phyloP scores from a whole-genome alignment of 208 protist genomes.

The Acanthamoeba triangularis region DNA sequence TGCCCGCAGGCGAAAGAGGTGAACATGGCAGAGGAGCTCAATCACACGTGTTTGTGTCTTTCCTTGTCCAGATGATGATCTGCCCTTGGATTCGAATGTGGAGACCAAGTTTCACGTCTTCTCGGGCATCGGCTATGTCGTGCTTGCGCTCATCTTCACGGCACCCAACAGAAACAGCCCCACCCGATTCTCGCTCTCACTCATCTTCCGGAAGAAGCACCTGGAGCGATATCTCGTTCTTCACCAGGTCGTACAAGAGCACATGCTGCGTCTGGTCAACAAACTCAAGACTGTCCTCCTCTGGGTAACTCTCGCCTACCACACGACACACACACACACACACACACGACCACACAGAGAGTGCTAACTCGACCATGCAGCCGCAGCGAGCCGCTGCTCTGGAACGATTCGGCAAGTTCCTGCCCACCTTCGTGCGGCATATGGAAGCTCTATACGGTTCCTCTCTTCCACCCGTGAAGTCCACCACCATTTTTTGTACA shows the following conservation, averaged over 20 bases:
- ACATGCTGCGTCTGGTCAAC: slow-evolving; percentile 38
- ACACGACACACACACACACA: not conserved
- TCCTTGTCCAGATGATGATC: not conserved
- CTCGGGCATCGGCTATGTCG: slow-evolving; percentile 19
- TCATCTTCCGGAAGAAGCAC: slow-evolving; percentile 31
- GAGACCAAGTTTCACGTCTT: slow-evolving; percentile 80
- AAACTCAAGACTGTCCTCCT: slow-evolving; percentile 22
- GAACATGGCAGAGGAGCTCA: no score
- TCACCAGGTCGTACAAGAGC: slow-evolving; percentile 70
- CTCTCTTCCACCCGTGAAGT: not conserved
- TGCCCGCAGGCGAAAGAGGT: no score
- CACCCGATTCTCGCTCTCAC: slow-evolving; percentile 68
- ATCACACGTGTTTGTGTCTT: not conserved
- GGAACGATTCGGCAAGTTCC: slow-evolving; percentile 3
- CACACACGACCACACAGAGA: no score
- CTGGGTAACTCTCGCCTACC: not conserved
- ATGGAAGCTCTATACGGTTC: slow-evolving; percentile 46
- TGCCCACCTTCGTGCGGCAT: not conserved
- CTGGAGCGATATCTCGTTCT: slow-evolving; percentile 72
- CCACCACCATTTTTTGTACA: slow-evolving; percentile 67
- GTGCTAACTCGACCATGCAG: not conserved
- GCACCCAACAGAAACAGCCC: slow-evolving; percentile 21
- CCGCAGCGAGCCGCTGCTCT: not conserved
- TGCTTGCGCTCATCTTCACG: slow-evolving; percentile 72
- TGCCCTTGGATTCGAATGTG: not conserved